phyloP scores from a whole-genome alignment of 75 land plant species.

The Adiantum capillusveneris region DNA sequence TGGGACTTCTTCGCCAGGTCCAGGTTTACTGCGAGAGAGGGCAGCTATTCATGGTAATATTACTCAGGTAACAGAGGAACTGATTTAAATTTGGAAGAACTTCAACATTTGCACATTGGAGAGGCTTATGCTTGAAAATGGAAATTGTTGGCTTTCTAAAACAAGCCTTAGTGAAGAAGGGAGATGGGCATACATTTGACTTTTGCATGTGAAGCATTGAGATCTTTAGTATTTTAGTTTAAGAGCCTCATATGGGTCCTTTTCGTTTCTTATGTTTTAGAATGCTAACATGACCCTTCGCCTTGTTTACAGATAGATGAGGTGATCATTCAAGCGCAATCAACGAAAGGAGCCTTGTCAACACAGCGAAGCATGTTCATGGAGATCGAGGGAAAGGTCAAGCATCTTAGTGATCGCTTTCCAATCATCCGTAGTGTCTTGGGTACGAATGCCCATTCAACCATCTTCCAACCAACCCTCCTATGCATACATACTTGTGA shows the following conservation, averaged over 20 bases:
- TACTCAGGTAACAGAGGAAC: conserved; percentile 55
- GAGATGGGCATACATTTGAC: no score
- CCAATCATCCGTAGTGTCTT: conserved; percentile 85
- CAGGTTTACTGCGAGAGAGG: conserved; percentile 75
- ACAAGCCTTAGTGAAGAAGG: no score
- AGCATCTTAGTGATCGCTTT: conserved; percentile 79
- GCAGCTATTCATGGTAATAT: conserved; percentile 96
- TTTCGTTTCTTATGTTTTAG: no score
- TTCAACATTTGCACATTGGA: no score
- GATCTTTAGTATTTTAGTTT: no score
- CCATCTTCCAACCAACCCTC: not conserved
- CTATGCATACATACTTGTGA: no score
- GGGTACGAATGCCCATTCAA: conserved; percentile 34
- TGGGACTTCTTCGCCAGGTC: conserved; percentile 76
- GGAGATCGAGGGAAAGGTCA: conserved; percentile 90
- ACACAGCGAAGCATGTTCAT: conserved; percentile 69
- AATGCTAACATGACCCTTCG: no score
- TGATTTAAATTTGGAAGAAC: not conserved
- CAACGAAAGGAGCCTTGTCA: conserved; percentile 68
- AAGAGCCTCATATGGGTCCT: no score
- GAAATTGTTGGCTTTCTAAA: no score
- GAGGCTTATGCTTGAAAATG: no score
- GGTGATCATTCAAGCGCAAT: conserved; percentile 89
- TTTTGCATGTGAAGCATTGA: no score
- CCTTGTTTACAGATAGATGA: conserved; percentile 73